These are phyloP conservation scores for Phytopythium oedochilum DNA, from an alignment of 352 stramenopile genomes.

Conservation along the genomic window DNA sequence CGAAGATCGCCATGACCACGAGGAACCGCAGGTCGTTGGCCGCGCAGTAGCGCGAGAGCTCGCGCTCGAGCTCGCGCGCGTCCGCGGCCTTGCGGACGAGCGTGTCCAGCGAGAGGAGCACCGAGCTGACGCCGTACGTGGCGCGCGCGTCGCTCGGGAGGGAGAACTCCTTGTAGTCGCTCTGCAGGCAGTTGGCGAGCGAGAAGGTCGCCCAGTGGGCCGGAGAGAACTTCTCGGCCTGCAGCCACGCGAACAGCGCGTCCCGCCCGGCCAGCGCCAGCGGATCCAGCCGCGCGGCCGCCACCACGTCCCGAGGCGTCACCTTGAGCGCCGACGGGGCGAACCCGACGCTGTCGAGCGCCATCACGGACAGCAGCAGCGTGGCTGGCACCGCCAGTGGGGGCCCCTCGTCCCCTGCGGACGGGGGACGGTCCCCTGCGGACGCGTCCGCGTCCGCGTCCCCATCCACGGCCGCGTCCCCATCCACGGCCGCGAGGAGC, in stretches of 20 bases:
- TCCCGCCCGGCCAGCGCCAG: constrained; percentile 35
- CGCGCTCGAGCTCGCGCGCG: constrained; percentile 16
- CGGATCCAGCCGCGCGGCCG: constrained; percentile 34
- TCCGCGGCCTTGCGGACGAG: constrained; percentile 46
- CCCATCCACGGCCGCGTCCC: constrained; percentile 5
- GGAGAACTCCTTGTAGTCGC: constrained; percentile 81
- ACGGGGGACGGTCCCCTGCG: not conserved
- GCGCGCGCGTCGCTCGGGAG: constrained; percentile 5
- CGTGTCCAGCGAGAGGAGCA: constrained; percentile 48
- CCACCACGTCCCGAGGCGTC: constrained; percentile 47
- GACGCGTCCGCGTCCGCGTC: constrained; percentile 9
- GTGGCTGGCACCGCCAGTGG: constrained; percentile 47
- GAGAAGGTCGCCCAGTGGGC: constrained; percentile 59
- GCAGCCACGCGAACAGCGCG: constrained; percentile 59
- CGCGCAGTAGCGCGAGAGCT: constrained; percentile 30
- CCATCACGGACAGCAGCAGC: constrained; percentile 74
- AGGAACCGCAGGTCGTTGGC: constrained; percentile 55
- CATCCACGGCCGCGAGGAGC: constrained; percentile 14
- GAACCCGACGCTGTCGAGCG: constrained; percentile 78
- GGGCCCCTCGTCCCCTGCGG: not conserved
- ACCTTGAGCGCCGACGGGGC: constrained; percentile 73
- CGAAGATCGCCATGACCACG: constrained; percentile 67
- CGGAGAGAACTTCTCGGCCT: constrained; percentile 63
- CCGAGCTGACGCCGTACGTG: constrained; percentile 52
- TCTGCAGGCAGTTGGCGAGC: constrained; percentile 58